A percentile compares a stretch with the other conserved stretches of the same genome.
These are phyloP conservation scores for Fusarium neocosmosporiellum DNA, from an alignment of 2,329 filamentous ascomycete species.

Conservation along the genomic window DNA sequence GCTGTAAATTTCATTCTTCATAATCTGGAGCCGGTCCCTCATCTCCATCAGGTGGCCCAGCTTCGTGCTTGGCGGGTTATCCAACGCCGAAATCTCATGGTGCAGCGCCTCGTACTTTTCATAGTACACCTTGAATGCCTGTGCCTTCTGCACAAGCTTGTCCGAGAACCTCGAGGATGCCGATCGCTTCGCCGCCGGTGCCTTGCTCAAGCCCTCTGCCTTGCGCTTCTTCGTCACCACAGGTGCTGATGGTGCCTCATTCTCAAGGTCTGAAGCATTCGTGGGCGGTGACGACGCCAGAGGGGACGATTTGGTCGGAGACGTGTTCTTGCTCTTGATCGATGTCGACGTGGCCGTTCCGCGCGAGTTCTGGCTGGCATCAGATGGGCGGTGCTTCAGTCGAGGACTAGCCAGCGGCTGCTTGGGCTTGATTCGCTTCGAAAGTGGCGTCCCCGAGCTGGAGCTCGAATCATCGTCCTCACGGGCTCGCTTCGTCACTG, in stretches of 20 bases:
- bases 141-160: constrained; percentile 64
- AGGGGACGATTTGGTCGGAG: constrained; percentile 72
- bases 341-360: constrained; percentile 52
- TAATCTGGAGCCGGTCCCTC: constrained; percentile 63
- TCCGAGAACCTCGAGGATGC: constrained; percentile 43
- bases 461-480: constrained; percentile 67
- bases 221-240: constrained; percentile 58
- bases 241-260: constrained; percentile 47
- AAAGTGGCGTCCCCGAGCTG: constrained; percentile 68
- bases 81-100: constrained; percentile 61
- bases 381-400: constrained; percentile 60
- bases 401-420: constrained; percentile 49
- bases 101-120: constrained; percentile 68
- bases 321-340: constrained; percentile 64
- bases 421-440: constrained; percentile 67
- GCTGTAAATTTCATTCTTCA: constrained; percentile 70
- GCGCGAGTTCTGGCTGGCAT: constrained; percentile 61
- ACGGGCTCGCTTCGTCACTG: constrained; percentile 61
- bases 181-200: constrained; percentile 45
- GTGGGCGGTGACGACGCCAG: constrained; percentile 74
- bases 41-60: constrained; percentile 64
- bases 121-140: constrained; percentile 67
- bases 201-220: constrained; percentile 43
- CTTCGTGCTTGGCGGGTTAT: constrained; percentile 63
- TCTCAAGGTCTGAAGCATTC: constrained; percentile 72